Base-by-base conservation (phyloP, 75 land plant genomes). In the Selaginella moellendorffii region DNA sequence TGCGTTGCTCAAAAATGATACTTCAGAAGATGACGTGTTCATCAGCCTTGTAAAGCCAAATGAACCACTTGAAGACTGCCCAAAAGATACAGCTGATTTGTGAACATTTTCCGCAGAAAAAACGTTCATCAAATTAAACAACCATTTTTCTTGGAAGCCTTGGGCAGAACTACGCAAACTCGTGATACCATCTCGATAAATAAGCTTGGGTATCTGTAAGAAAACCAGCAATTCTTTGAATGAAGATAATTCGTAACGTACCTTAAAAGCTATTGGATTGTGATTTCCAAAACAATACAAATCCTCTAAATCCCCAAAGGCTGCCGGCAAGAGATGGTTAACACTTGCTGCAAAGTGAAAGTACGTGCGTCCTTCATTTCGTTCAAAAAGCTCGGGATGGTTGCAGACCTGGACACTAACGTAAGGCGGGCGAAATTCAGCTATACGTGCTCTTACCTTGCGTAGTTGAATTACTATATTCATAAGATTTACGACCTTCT, bases 311-410 rank as follows among this genome's bases (percentile, higher is more conserved):
- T 82, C 96, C 27, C 98, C 98, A 75, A 88, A 93, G 17, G 96
- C 79, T 29, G 98, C 80, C 12, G 96, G 87, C 30, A 79, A 72
- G 61, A 85, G 87, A 60, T 90, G 60, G 65, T 82, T 74, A 60
- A 79, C 80, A 42, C 80, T 70, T 9, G 74, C 71, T 28, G 83
- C 83, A 72, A 93, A 93, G 71, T 83, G 77, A 19, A 89, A 64
- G 54, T 76, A 93, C 27, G 90, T 68, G 53, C 75, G 83, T 28
- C 98, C 98, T 66, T 93, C 98, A 77, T 86, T 93, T 23, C 98
- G 80, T 63, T 93, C 98, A 79, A 93, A 93, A 62, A 93, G 70
- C 74, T 93, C 98, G 60, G 98, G 98, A 77, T 93, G 98, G 68
- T 89, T 93, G 74, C 98, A 93, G 17, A 93, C 98, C 97, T 92